A percentile compares a stretch with the other conserved stretches of the same genome.
These are phyloP conservation scores for Leishmania tarentolae DNA, from an alignment of 208 protist genomes.

Conservation along the genomic window DNA sequence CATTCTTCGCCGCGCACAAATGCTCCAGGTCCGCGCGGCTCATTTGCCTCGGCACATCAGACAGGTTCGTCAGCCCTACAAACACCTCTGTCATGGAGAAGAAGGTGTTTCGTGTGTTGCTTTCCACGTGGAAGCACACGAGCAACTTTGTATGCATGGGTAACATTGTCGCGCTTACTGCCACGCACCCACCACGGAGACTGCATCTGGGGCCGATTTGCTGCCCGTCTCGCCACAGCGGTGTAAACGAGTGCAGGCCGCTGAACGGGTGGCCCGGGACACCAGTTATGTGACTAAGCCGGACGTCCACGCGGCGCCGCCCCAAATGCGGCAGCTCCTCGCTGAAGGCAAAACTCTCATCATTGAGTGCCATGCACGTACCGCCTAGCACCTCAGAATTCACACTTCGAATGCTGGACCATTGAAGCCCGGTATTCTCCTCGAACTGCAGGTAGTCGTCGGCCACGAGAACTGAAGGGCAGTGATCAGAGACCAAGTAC, in stretches of 20 bases:
- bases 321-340: constrained; percentile 53
- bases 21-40: constrained; percentile 68
- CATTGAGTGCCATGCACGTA: constrained; percentile 47
- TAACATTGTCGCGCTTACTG: constrained; percentile 68
- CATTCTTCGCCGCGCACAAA: constrained; percentile 51
- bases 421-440: constrained; percentile 68
- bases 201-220: constrained; percentile 31
- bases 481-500: constrained; percentile 67
- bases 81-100: constrained; percentile 62
- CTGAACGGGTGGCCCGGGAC: constrained; percentile 79
- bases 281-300: constrained; percentile 66
- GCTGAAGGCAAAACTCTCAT: constrained; percentile 66
- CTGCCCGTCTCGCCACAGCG: constrained; percentile 66
- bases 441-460: constrained; percentile 79
- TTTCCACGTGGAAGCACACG: constrained; percentile 47
- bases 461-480: constrained; percentile 48
- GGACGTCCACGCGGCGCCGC: constrained; percentile 61
- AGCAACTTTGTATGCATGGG: constrained; percentile 62
- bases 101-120: constrained; percentile 28
- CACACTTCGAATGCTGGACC: constrained; percentile 67
- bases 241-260: constrained; percentile 70
- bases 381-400: constrained; percentile 63
- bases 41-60: constrained; percentile 40
- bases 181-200: constrained; percentile 55
- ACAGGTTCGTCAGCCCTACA: constrained; percentile 71